These are phyloP conservation scores for Colletotrichum tanaceti DNA, from an alignment of 2,329 filamentous ascomycete species.

Conservation along the genomic window DNA sequence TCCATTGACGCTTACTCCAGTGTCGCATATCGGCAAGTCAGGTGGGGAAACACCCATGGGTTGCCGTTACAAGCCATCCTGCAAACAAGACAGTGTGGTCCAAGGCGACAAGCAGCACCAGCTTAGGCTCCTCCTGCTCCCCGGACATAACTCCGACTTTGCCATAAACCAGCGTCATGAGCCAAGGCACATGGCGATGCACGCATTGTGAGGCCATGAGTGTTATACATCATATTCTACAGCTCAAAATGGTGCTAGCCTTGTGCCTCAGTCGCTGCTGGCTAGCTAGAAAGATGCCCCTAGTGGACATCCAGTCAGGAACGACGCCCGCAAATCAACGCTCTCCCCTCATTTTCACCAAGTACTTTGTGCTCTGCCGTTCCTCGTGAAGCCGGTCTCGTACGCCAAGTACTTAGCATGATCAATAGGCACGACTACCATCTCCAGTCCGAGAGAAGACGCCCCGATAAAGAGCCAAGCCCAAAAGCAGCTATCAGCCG, in stretches of 20 bases:
- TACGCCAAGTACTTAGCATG: background rate
- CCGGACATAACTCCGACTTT: too few relatives aligned
- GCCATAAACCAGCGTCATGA: conserved; percentile 40
- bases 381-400: too few relatives aligned
- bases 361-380: background rate
- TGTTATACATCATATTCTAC: conserved; percentile 41
- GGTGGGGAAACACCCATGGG: background rate
- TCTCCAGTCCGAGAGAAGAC: background rate
- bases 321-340: conserved; percentile 26
- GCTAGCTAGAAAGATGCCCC: conserved; percentile 32
- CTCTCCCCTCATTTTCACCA: background rate
- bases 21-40: background rate
- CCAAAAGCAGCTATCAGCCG: too few relatives aligned
- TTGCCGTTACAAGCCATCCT: background rate
- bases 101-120: too few relatives aligned
- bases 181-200: background rate
- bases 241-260: conserved; percentile 28
- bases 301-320: conserved; percentile 10
- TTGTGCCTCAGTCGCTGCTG: background rate
- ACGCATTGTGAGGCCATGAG: conserved; percentile 8
- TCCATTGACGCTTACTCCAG: background rate
- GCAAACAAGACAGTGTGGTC: background rate
- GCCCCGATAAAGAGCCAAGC: background rate
- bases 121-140: too few relatives aligned
- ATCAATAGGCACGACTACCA: background rate